phyloP scores from a whole-genome alignment of 768 basidiomycete genomes.

The Suillus subluteus region DNA sequence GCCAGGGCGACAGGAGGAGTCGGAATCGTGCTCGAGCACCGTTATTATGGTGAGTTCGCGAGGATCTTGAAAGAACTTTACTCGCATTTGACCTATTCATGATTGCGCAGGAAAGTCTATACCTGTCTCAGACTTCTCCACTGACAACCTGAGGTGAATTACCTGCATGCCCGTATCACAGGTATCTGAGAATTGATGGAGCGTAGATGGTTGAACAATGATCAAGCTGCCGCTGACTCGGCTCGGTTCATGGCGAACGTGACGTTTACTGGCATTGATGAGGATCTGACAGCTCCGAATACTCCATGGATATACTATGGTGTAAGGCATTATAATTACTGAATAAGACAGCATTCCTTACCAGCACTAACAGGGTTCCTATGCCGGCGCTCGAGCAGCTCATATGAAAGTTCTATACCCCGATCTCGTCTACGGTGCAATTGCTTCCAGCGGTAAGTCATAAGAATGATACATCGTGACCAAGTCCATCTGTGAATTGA shows the following conservation, averaged over 20 bases:
- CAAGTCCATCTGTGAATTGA: slow-evolving; percentile 6
- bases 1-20: slow-evolving; percentile 85
- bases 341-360: neutral
- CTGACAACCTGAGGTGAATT: slow-evolving; percentile 74
- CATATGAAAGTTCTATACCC: slow-evolving; percentile 90
- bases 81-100: neutral
- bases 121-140: slow-evolving; percentile 76
- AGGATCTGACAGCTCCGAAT: slow-evolving; percentile 69
- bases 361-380: slow-evolving; percentile 62
- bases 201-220: slow-evolving; percentile 83
- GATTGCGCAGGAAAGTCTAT: slow-evolving; percentile 62
- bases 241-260: slow-evolving; percentile 89
- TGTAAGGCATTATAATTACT: slow-evolving; percentile 43
- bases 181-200: slow-evolving; percentile 3
- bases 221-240: slow-evolving; percentile 87
- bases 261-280: slow-evolving; percentile 69
- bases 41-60: slow-evolving; percentile 71
- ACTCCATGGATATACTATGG: slow-evolving; percentile 96
- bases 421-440: slow-evolving; percentile 85
- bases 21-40: slow-evolving; percentile 89
- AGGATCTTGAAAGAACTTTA: slow-evolving; percentile 16
- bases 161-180: neutral
- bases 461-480: neutral
- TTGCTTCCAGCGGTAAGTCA: slow-evolving; percentile 78
- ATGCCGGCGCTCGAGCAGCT: slow-evolving; percentile 91